Conservation (phyloP, 176 grass and related monocot genomes). For the Musa acuminata region DNA sequence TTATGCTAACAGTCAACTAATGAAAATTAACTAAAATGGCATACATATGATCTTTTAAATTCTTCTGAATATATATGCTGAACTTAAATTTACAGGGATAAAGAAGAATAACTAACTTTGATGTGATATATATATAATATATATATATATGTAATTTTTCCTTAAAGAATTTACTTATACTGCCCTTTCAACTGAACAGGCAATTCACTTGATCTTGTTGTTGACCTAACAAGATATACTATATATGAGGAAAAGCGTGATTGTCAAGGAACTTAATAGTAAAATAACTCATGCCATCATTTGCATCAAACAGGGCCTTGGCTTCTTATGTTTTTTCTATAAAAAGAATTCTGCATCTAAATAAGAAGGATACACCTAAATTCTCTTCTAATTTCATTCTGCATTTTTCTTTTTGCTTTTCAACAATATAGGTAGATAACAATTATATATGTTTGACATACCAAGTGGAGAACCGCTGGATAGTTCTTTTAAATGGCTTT, state of each 20-base stretch:
- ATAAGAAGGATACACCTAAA: conserved; percentile 7
- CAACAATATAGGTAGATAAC: neutral
- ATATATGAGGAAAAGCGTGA: neutral
- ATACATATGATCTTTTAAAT: no score
- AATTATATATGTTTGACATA: conserved; percentile 10
- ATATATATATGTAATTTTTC: no score
- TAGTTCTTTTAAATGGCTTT: conserved; percentile 36
- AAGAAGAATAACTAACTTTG: no score
- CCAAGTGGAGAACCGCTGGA: conserved; percentile 38
- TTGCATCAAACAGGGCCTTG: neutral
- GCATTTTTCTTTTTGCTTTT: neutral
- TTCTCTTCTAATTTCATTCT: neutral
- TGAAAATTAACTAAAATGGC: no score
- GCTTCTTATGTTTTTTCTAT: neutral
- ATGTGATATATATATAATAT: no score
- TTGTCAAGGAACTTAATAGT: neutral
- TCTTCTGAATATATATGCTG: no score
- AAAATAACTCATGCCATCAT: neutral
- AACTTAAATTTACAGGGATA: no score
- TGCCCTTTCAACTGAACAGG: neutral
- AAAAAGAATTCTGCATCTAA: neutral
- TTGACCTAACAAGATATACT: neutral
- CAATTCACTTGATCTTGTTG: neutral
- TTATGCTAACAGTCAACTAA: no score
- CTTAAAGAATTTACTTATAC: neutral